Conservation (phyloP, 805 yeast genomes). For the Nakazawaea anatomiae region DNA sequence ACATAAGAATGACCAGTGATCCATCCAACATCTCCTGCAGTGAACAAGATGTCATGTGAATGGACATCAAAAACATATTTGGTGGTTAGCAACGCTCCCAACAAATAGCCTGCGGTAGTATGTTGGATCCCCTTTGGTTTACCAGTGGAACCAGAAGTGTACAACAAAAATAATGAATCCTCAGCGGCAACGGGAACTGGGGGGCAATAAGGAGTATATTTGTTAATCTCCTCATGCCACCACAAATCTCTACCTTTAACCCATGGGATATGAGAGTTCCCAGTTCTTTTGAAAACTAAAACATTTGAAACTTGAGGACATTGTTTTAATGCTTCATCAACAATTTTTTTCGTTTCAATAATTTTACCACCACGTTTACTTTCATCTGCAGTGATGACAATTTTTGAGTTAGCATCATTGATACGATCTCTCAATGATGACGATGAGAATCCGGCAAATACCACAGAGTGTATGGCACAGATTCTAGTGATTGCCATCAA, state of each 20-base stretch:
- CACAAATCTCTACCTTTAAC: conserved; percentile 59
- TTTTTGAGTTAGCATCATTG: conserved; percentile 63
- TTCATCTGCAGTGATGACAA: conserved; percentile 77
- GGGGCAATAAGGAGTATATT: conserved; percentile 65
- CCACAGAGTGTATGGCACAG: conserved; percentile 82
- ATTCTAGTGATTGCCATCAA: conserved; percentile 73
- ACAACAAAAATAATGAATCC: conserved; percentile 74
- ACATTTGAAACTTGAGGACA: conserved; percentile 67
- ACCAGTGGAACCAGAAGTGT: conserved; percentile 86
- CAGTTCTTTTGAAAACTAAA: conserved; percentile 70
- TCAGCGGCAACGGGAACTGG: conserved; percentile 74
- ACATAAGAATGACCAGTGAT: conserved; percentile 85
- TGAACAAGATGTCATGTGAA: conserved; percentile 67
- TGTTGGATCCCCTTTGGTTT: conserved; percentile 86
- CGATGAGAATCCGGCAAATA: conserved; percentile 79
- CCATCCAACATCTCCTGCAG: conserved; percentile 93
- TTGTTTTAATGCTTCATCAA: conserved; percentile 68
- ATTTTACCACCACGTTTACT: conserved; percentile 79
- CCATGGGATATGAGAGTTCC: conserved; percentile 47
- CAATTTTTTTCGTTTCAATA: conserved; percentile 74
- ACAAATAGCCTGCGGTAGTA: conserved; percentile 71
- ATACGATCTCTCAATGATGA: conserved; percentile 69
- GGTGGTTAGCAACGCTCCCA: conserved; percentile 69
- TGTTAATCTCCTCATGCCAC: conserved; percentile 68
- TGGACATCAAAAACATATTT: conserved; percentile 75